Evolutionary conservation across 148 eudicot species (phyloP).

Genomic region (Camellia lanceoleosa): DNA sequence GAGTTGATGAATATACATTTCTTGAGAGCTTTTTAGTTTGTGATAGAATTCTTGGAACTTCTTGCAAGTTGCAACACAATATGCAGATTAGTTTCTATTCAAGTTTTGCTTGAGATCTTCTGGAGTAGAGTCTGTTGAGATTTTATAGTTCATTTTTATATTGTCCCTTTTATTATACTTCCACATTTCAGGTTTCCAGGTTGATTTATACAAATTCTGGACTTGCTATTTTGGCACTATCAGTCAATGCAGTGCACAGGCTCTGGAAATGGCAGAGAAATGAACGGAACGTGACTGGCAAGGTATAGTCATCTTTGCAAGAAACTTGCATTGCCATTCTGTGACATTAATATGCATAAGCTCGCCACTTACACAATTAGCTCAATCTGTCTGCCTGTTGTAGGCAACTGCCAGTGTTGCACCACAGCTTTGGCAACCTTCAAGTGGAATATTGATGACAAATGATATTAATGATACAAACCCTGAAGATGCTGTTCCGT

Average conservation of each 20-base stretch:
- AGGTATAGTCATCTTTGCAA: slow-evolving; percentile 39
- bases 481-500: slow-evolving; percentile 82
- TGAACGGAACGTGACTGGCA: slow-evolving; percentile 56
- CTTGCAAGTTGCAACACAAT: slow-evolving; percentile 5
- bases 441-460: slow-evolving; percentile 84
- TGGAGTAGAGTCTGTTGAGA: background rate
- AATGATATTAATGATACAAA: slow-evolving; percentile 68
- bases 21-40: background rate
- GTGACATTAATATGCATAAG: background rate
- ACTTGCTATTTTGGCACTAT: slow-evolving; percentile 66
- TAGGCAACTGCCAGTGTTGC: slow-evolving; percentile 73
- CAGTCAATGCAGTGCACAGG: slow-evolving; percentile 83
- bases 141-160: background rate
- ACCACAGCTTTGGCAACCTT: slow-evolving; percentile 83
- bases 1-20: no score
- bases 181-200: slow-evolving; percentile 58
- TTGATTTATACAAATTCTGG: slow-evolving; percentile 85
- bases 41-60: background rate
- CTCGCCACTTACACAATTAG: slow-evolving; percentile 3
- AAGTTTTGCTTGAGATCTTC: background rate
- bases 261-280: slow-evolving; percentile 86
- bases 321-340: background rate
- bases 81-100: background rate
- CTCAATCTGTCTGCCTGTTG: slow-evolving; percentile 7
- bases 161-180: background rate